Percentiles rank a stretch among this genome's conserved stretches.
phyloP scores from a whole-genome alignment of 75 land plant species.

The Isoetes taiwanensis region DNA sequence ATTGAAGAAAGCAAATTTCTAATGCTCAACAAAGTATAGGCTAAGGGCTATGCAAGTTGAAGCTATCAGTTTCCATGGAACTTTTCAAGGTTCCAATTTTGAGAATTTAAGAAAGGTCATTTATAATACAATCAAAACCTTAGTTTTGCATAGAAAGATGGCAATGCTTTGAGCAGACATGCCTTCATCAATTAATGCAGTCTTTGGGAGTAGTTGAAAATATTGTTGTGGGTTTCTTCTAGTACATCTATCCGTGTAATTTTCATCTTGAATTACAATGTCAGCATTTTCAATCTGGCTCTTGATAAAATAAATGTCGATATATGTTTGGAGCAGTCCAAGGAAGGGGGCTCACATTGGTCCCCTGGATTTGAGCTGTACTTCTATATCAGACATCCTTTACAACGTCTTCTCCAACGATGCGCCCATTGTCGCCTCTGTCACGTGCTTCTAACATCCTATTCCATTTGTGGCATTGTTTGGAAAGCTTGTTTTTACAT shows the following conservation, averaged over 20 bases:
- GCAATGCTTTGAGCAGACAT: too few relatives aligned
- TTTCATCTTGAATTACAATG: background rate
- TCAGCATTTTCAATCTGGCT: too few relatives aligned
- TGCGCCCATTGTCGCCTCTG: conserved; percentile 38
- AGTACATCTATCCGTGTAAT: background rate
- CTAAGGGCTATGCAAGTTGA: conserved; percentile 23
- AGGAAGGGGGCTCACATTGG: conserved; percentile 17
- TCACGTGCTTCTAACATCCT: too few relatives aligned
- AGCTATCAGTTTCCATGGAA: conserved; percentile 15
- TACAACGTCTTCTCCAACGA: conserved; percentile 47
- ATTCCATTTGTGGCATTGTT: too few relatives aligned
- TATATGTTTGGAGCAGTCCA: too few relatives aligned
- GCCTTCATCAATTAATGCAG: too few relatives aligned
- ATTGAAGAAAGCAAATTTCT: background rate
- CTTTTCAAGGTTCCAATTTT: conserved; percentile 15
- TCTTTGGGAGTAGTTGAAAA: background rate
- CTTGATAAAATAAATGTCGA: too few relatives aligned
- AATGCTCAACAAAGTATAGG: background rate
- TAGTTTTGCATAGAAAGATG: background rate
- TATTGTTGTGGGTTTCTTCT: background rate
- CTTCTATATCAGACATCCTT: conserved; percentile 55
- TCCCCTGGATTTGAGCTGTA: conserved; percentile 63
- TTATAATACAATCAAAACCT: background rate
- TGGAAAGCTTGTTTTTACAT: background rate
- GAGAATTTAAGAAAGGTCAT: conserved; percentile 15